Conservation (phyloP, 192 early-diverging fungal species). For the Mortierella hygrophila region DNA sequence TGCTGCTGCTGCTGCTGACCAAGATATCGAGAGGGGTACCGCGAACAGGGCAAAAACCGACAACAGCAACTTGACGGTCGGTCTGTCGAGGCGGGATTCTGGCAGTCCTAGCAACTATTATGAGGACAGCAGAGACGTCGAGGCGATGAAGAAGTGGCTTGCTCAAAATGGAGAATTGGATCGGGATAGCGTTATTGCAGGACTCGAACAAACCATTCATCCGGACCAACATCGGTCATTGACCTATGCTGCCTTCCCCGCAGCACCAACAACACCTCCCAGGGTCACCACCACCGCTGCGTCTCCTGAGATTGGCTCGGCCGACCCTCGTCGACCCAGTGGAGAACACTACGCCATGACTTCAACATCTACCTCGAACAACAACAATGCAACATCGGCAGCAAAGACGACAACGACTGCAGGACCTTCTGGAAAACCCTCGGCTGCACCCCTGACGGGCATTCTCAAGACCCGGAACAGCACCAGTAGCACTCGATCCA, state of each 20-base stretch:
- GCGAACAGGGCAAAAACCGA: neutral
- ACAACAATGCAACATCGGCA: neutral
- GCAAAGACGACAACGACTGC: neutral
- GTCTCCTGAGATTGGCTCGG: neutral
- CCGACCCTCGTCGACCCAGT: neutral
- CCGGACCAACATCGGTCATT: slow-evolving; percentile 13
- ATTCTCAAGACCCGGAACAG: slow-evolving; percentile 45
- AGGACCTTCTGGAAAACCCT: neutral
- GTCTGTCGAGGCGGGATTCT: slow-evolving; percentile 3
- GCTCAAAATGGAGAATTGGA: slow-evolving; percentile 6
- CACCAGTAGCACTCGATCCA: slow-evolving; percentile 23
- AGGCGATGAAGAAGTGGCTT: slow-evolving; percentile 23
- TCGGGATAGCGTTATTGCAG: slow-evolving; percentile 8
- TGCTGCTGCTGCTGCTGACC: neutral
- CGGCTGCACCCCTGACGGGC: slow-evolving; percentile 17
- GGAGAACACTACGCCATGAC: slow-evolving; percentile 1
- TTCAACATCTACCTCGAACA: neutral
- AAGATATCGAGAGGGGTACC: neutral
- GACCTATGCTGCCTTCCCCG: neutral
- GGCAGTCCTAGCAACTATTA: slow-evolving; percentile 11
- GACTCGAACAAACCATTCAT: slow-evolving; percentile 17
- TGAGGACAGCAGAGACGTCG: slow-evolving; percentile 23
- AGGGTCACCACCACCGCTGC: neutral
- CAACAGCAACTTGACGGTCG: neutral
- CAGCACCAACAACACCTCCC: neutral